Evolutionary conservation across 2,329 filamentous ascomycete genomes (phyloP), one percentile per base, ranked within the genome.

Genomic region (Fusarium pseudograminearum): DNA sequence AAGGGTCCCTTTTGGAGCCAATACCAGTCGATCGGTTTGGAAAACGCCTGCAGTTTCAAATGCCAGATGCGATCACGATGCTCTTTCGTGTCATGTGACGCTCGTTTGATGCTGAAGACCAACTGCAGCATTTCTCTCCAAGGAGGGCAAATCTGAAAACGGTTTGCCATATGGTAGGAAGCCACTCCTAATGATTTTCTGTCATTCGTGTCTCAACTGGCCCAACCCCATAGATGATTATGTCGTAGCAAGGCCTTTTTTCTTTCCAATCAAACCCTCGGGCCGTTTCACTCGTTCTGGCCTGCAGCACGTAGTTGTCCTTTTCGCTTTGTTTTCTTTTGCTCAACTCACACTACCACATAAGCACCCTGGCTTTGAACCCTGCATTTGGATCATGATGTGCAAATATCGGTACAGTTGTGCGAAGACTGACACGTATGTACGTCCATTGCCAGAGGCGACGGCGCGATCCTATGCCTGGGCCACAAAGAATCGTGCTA

Each of bases 21-120:
- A 56, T 48, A 46, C 56, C 57, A 59, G 56, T 45, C 46, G 36
- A 62, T 60, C 50, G 50, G 36, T 51, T 54, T 28, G 38, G 44
- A 47, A 42, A 34, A 47, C 41, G 38, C 30, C 56, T 66, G 34
- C 52, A 47, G 50, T 57, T 47, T 65, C 67, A 67, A 47, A 44
- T 46, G 46, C 48, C 57, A 46, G 55, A 57, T 68, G 47, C 50
- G 47, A 30, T 69, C 56, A 36, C 30, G 24, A 52, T 56, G 34
- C 45, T 28, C 36, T 47, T 20, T 16, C 18, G 12, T 48, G 42
- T 73, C 72, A 73, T 74, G 72, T 72, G 73, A 73, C 62, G 10
- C 9, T 8, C 20, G 33, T 40, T 45, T 33, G 18, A 44, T 41
- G 33, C 47, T 46, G 38, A 42, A 53, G 24, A 33, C 56, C 41